Evolutionary conservation across 2,329 filamentous ascomycete species (phyloP).

Genomic region (Curvularia spicifera): DNA sequence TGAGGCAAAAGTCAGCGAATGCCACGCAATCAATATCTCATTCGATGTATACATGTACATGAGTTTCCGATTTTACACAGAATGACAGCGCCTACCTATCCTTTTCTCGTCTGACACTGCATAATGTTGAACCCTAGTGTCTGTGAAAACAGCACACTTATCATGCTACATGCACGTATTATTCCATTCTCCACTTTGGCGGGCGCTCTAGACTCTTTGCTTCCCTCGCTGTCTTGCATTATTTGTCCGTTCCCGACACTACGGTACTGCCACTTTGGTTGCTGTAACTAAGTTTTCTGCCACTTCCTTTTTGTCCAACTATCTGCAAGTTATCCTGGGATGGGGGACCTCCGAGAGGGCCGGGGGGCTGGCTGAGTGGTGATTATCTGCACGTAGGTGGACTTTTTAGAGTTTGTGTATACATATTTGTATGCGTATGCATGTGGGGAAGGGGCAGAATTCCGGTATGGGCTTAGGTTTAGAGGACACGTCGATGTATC

Average conservation of each 20-base stretch:
- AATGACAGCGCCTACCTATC: neutral
- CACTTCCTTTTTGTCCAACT: neutral
- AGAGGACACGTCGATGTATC: neutral
- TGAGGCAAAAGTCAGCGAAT: neutral
- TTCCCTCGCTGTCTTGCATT: neutral
- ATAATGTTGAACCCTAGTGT: neutral
- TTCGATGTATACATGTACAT: too few species aligned
- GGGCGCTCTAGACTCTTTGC: neutral
- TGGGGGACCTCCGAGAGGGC: too few species aligned
- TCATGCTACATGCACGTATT: neutral
- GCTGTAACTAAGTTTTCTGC: neutral
- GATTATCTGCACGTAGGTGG: neutral
- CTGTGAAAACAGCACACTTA: neutral
- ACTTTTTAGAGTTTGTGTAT: conserved; percentile 1
- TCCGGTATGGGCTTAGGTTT: neutral
- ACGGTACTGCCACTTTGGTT: neutral
- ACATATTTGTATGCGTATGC: neutral
- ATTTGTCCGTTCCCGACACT: neutral
- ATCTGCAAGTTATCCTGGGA: neutral
- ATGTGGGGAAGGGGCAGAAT: neutral
- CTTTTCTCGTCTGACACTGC: neutral
- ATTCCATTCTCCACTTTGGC: neutral
- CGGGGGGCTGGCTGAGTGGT: neutral
- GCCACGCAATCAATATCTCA: neutral
- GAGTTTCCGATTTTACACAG: too few species aligned